Evolutionary conservation across 2,329 filamentous ascomycete species (phyloP).

Genomic region (Fusarium dlaminii): DNA sequence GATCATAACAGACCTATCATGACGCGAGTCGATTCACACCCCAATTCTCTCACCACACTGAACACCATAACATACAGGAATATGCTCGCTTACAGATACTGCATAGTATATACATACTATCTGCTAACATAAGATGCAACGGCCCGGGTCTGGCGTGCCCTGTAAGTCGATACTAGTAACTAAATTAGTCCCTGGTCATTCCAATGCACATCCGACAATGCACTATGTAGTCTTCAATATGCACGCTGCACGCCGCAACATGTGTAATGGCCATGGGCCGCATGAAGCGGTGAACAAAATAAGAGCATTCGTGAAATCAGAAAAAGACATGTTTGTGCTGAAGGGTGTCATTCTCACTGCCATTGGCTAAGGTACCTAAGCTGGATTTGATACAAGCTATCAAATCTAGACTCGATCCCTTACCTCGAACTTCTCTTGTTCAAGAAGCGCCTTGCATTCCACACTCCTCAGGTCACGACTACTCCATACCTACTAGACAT

Average conservation of each 20-base stretch:
- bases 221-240: not conserved
- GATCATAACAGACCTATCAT: slow-evolving; percentile 16
- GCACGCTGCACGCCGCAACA: not conserved
- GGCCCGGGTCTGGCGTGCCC: slow-evolving; percentile 2
- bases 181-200: not conserved
- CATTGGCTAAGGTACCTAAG: not conserved
- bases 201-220: not conserved
- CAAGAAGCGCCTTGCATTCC: slow-evolving; percentile 9
- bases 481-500: not conserved
- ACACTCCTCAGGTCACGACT: slow-evolving; percentile 19
- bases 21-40: not conserved
- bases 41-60: slow-evolving; percentile 24
- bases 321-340: not conserved
- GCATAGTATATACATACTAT: not conserved
- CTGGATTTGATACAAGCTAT: not conserved
- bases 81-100: slow-evolving; percentile 1
- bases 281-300: slow-evolving; percentile 13
- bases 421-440: not conserved
- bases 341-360: not conserved
- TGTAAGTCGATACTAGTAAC: not conserved
- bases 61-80: slow-evolving; percentile 12
- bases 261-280: not conserved
- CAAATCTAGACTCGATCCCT: not conserved
- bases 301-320: not conserved
- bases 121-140: slow-evolving; percentile 22